Evolutionary conservation across 2,329 filamentous ascomycete genomes (phyloP).

Genomic region (Penicillium sp.): DNA sequence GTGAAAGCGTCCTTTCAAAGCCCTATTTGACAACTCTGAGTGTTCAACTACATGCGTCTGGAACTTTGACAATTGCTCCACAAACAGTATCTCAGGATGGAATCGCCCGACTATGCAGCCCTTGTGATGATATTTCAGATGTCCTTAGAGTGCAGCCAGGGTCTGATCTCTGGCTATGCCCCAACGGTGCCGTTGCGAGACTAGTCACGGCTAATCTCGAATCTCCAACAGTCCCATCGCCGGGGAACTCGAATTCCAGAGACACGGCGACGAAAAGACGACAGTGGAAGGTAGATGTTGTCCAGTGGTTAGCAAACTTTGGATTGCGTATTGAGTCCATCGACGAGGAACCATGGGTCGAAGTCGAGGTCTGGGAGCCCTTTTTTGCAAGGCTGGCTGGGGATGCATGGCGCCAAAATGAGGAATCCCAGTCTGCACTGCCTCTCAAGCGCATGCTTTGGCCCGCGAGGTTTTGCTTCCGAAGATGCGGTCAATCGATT

Average conservation of each 20-base stretch:
- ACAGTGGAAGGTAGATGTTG: conserved; percentile 37
- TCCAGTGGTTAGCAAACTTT: conserved; percentile 37
- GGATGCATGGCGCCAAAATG: conserved; percentile 28
- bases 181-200: conserved; percentile 37
- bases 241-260: conserved; percentile 11
- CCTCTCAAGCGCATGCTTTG: conserved; percentile 43
- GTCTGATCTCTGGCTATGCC: conserved; percentile 40
- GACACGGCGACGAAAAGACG: conserved; percentile 18
- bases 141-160: conserved; percentile 21
- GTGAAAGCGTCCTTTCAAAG: conserved; percentile 23
- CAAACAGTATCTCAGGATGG: conserved; percentile 37
- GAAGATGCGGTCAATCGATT: conserved; percentile 25
- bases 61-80: conserved; percentile 36
- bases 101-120: conserved; percentile 30
- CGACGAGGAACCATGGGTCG: conserved; percentile 37
- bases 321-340: conserved; percentile 30
- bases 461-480: conserved; percentile 44
- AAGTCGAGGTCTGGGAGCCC: conserved; percentile 41
- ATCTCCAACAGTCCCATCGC: conserved; percentile 20
- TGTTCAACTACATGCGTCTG: conserved; percentile 35
- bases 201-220: conserved; percentile 28
- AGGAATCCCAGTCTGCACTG: conserved; percentile 27
- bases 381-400: conserved; percentile 37
- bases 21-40: conserved; percentile 36
- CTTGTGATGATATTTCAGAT: conserved; percentile 17